phyloP scores from a whole-genome alignment of 2,329 filamentous ascomycete genomes.

The Periconia sp. region DNA sequence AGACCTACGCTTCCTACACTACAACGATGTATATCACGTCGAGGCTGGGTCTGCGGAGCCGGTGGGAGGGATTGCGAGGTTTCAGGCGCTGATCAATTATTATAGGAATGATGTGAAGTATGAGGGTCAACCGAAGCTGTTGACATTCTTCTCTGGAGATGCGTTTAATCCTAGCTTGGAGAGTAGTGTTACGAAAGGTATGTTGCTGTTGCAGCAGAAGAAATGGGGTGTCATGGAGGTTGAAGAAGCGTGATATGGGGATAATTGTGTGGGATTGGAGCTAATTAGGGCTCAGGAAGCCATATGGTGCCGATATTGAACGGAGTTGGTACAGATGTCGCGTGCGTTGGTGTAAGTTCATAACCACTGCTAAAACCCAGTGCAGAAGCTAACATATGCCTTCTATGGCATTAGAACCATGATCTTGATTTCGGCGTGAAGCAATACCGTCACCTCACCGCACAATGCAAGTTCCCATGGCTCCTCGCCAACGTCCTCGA shows the following conservation, averaged over 20 bases:
- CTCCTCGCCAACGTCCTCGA: conserved; percentile 88
- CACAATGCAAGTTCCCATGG: conserved; percentile 86
- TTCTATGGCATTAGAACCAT: conserved; percentile 75
- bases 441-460: conserved; percentile 75
- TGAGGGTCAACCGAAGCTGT: conserved; percentile 65
- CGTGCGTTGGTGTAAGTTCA: conserved; percentile 75
- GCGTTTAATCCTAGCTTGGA: conserved; percentile 91
- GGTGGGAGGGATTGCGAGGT: conserved; percentile 79
- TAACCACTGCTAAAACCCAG: too few relatives aligned
- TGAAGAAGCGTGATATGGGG: not conserved
- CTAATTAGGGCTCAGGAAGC: conserved; percentile 59
- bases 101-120: conserved; percentile 71
- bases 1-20: conserved; percentile 83
- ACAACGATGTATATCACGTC: conserved; percentile 93
- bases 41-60: conserved; percentile 79
- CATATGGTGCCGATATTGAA: conserved; percentile 92
- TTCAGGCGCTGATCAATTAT: conserved; percentile 77
- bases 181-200: conserved; percentile 85
- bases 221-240: not conserved
- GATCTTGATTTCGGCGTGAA: conserved; percentile 90
- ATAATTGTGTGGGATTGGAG: not conserved
- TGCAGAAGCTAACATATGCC: conserved; percentile 18
- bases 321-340: conserved; percentile 74
- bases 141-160: conserved; percentile 90
- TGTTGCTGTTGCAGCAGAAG: conserved; percentile 1